Conservation (phyloP, 148 eudicot genomes). For the Euryodendron excelsum region DNA sequence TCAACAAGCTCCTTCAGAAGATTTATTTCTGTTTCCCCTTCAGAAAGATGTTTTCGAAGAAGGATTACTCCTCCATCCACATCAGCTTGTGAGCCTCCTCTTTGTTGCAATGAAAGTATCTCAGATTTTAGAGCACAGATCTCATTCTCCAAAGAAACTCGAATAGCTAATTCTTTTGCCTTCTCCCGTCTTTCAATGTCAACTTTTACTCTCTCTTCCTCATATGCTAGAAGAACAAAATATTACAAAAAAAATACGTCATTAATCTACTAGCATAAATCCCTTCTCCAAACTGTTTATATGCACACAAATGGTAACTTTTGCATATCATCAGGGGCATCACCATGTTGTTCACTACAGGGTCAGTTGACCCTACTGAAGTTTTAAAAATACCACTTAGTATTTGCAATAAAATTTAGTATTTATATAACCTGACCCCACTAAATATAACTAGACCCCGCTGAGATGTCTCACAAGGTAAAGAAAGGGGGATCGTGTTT, state of each 20-base stretch:
- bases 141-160: conserved; percentile 50
- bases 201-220: conserved; percentile 40
- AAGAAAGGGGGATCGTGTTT: no score
- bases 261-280: not conserved
- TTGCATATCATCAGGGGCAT: no score
- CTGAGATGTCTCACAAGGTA: no score
- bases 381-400: no score
- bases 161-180: conserved; percentile 31
- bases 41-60: conserved; percentile 38
- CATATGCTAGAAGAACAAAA: conserved; percentile 40
- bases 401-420: no score
- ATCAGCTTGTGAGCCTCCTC: conserved; percentile 20
- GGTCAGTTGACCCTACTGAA: no score
- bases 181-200: conserved; percentile 36
- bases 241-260: not conserved
- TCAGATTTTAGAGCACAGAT: conserved; percentile 39
- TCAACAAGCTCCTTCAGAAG: conserved; percentile 40
- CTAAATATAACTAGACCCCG: no score
- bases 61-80: conserved; percentile 30
- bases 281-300: no score
- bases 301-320: no score
- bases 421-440: no score
- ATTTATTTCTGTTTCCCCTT: conserved; percentile 43
- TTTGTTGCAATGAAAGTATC: conserved; percentile 25
- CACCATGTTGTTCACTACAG: no score